Percentiles rank a stretch among this genome's conserved stretches.
These are phyloP conservation scores for Radiomyces spectabilis DNA, from an alignment of 192 early-diverging fungal species.

Conservation along the genomic window DNA sequence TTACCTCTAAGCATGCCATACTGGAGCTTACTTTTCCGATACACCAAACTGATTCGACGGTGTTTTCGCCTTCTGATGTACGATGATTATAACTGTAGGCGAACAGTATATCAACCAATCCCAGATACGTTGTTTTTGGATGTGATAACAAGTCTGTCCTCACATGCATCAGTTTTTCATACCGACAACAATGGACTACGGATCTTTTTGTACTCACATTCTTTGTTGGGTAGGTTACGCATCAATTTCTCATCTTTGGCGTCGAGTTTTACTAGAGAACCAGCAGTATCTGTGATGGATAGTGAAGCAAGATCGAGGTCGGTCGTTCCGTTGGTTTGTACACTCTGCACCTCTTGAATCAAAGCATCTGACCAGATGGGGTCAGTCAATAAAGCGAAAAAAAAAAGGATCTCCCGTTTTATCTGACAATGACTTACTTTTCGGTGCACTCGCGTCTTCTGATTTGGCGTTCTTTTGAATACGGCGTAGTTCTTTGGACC, in stretches of 20 bases:
- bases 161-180: background rate
- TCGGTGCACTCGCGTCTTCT: background rate
- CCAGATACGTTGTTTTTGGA: slow-evolving; percentile 66
- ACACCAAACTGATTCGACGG: slow-evolving; percentile 86
- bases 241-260: slow-evolving; percentile 64
- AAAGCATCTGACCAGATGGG: slow-evolving; percentile 19
- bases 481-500: slow-evolving; percentile 53
- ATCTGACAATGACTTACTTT: background rate
- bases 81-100: slow-evolving; percentile 88
- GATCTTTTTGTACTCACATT: slow-evolving; percentile 45
- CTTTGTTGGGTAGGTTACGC: slow-evolving; percentile 69
- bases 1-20: slow-evolving; percentile 72
- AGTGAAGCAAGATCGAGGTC: slow-evolving; percentile 19
- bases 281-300: slow-evolving; percentile 13
- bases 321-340: background rate
- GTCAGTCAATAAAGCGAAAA: background rate
- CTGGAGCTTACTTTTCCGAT: slow-evolving; percentile 76
- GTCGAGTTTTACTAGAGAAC: slow-evolving; percentile 45
- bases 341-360: slow-evolving; percentile 32
- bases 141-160: slow-evolving; percentile 56
- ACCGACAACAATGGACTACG: background rate
- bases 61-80: slow-evolving; percentile 74
- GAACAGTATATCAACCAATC: slow-evolving; percentile 86
- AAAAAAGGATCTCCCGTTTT: slow-evolving; percentile 5
- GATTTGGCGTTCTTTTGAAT: slow-evolving; percentile 49